These are phyloP conservation scores for Cystobasidium sp. DNA, from an alignment of 1,284 basidiomycete species.

Conservation along the genomic window DNA sequence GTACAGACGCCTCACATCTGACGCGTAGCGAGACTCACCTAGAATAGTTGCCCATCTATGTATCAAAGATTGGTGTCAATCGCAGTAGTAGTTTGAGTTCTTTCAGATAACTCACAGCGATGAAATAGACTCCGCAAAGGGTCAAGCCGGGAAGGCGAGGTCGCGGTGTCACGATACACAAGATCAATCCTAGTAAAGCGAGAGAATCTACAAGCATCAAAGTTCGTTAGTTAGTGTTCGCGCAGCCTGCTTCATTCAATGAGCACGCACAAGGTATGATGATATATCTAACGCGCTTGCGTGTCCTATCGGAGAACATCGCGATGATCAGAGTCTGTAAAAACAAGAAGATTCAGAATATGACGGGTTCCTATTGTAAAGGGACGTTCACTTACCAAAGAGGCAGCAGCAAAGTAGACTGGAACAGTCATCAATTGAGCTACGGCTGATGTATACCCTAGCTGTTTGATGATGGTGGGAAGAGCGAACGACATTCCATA, in stretches of 20 bases:
- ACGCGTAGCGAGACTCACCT: not conserved
- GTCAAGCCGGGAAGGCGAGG: conserved; percentile 28
- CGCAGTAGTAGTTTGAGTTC: no score
- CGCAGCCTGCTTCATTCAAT: not conserved
- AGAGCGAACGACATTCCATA: conserved; percentile 28
- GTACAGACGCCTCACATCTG: not conserved
- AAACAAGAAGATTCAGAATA: not conserved
- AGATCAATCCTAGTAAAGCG: conserved; percentile 56
- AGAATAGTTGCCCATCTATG: conserved; percentile 26
- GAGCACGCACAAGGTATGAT: conserved; percentile 49
- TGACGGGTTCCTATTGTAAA: not conserved
- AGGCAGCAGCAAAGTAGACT: conserved; percentile 59
- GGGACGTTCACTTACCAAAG: not conserved
- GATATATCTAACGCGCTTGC: conserved; percentile 56
- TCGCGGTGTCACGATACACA: conserved; percentile 47
- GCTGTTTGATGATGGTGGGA: conserved; percentile 62
- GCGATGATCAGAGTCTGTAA: conserved; percentile 38
- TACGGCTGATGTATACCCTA: conserved; percentile 63
- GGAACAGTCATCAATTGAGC: conserved; percentile 73
- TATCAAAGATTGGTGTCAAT: no score
- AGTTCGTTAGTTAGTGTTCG: no score
- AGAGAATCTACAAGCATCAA: conserved; percentile 47
- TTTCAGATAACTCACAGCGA: no score
- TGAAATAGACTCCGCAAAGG: conserved; percentile 21
- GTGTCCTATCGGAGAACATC: conserved; percentile 56